Base-by-base conservation (phyloP, 139 green algal genomes). In the Pycnococcus provasolii region DNA sequence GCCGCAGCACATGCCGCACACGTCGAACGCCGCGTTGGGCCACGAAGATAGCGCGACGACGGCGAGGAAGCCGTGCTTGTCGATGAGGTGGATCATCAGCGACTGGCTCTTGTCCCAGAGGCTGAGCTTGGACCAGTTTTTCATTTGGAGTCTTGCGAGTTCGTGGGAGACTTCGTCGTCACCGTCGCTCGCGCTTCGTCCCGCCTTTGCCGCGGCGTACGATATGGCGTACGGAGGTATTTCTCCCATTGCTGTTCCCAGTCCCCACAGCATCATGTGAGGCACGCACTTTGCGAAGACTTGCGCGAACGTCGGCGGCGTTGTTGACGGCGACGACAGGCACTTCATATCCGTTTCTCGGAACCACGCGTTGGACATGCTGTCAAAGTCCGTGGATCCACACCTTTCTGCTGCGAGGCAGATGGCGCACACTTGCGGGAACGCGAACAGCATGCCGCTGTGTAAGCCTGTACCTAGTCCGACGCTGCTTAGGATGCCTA, bases 1-100 rank as follows among this genome's bases (percentile, higher is more conserved):
- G 44, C 89, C 89, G 73, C 89, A 96, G 81, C 80, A 87, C 48
- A 96, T 89, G 57, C 89, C 89, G 78, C 89, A 96, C 46, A 96
- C 75, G 75, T 96, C 89, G 70, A 96, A 96, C 3, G 82, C 80
- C 15, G 87, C 86, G 72, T 96, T 96, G 39, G 89, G 89, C 77
- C 83, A 95, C 4, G 86, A 84, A 3, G 88, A 82, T n/a, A 96
- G 77, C 60, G 89, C 58, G 45, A 96, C 76, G n/a, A 96, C 89
- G 41, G 83, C 89, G 65, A 80, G 71, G 62, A 96, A 95, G 42
- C 89, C 89, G 61, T 88, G 77, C 53, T 64, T 67, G 62, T 84
- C 63, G 57, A 95, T 91, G 68, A 95, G 80, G 1, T 55, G 8
- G 53, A 93, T 80, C 88, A 95, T 95, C 88, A 83, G 91, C 15